phyloP scores from a whole-genome alignment of 345 rosid genomes.

The Euphorbia tirucalli region DNA sequence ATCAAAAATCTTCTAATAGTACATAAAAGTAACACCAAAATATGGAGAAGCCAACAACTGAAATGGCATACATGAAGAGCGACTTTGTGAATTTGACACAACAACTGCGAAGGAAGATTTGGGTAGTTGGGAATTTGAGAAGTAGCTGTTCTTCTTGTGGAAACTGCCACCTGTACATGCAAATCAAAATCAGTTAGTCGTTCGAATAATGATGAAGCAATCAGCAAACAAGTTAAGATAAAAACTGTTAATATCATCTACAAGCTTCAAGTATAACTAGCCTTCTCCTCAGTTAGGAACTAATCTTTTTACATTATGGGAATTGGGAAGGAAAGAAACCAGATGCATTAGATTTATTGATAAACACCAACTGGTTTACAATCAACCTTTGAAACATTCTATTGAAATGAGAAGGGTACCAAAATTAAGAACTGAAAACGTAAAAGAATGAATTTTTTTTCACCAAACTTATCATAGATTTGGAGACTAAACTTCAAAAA shows the following conservation, averaged over 20 bases:
- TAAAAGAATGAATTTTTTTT: background rate
- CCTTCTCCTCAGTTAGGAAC: too few species aligned
- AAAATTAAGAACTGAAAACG: background rate
- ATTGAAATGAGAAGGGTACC: background rate
- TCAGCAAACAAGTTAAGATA: background rate
- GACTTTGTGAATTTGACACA: slow-evolving; percentile 98
- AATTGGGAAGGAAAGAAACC: too few species aligned
- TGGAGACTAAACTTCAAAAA: background rate
- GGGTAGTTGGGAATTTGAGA: slow-evolving; percentile 95
- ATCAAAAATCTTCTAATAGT: background rate
- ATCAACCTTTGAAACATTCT: background rate
- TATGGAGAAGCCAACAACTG: background rate
- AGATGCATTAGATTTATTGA: too few species aligned
- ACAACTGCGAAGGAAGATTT: slow-evolving; percentile 82
- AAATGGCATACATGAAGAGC: slow-evolving; percentile 63
- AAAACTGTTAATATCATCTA: background rate
- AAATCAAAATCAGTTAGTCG: slow-evolving; percentile 1
- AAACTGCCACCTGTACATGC: slow-evolving; percentile 67
- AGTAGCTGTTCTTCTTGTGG: slow-evolving; percentile 85
- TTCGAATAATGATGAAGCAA: background rate
- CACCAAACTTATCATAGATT: background rate
- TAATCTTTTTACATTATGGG: too few species aligned
- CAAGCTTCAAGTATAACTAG: too few species aligned
- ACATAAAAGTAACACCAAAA: background rate
- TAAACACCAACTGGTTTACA: too few species aligned